Evolutionary conservation across 352 stramenopile species (phyloP).

Genomic region (Phytophthora aleatoria): DNA sequence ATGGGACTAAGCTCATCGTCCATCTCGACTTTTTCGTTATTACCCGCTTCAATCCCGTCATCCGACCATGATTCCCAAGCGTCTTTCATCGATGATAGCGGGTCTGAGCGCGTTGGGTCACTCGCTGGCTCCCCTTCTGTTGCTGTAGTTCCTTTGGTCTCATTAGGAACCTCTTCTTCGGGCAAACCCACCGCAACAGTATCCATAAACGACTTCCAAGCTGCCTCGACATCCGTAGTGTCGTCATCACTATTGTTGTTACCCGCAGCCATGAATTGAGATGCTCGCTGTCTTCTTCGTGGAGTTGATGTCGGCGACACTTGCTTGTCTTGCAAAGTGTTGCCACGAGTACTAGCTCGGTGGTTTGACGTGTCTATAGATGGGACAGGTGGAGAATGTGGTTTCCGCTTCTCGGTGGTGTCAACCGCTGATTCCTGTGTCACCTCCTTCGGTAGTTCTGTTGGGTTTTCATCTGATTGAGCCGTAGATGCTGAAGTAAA

Average conservation of each 20-base stretch:
- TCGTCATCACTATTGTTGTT: constrained; percentile 61
- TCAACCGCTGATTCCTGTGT: neutral
- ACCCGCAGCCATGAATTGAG: constrained; percentile 12
- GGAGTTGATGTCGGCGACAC: constrained; percentile 15
- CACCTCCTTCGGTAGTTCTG: constrained; percentile 7
- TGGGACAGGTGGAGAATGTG: constrained; percentile 4
- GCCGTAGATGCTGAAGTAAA: neutral
- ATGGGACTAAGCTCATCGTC: constrained; percentile 14
- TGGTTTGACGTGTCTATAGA: constrained; percentile 16
- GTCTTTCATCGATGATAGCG: constrained; percentile 17
- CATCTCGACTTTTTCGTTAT: constrained; percentile 19
- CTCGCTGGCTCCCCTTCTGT: neutral
- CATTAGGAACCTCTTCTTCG: constrained; percentile 4
- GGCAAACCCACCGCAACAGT: constrained; percentile 27
- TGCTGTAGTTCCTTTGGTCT: constrained; percentile 9
- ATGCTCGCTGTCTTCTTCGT: constrained; percentile 18
- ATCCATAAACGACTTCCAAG: constrained; percentile 69
- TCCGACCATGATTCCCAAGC: constrained; percentile 42
- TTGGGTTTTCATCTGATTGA: neutral
- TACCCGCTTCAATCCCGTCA: constrained; percentile 18
- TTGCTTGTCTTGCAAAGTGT: constrained; percentile 7
- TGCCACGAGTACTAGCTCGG: constrained; percentile 19
- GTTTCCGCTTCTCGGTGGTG: constrained; percentile 11
- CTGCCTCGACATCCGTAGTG: constrained; percentile 60
- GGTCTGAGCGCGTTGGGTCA: neutral